Evolutionary conservation across 805 yeast species (phyloP).

Genomic region (Peterozyma xylosa): DNA sequence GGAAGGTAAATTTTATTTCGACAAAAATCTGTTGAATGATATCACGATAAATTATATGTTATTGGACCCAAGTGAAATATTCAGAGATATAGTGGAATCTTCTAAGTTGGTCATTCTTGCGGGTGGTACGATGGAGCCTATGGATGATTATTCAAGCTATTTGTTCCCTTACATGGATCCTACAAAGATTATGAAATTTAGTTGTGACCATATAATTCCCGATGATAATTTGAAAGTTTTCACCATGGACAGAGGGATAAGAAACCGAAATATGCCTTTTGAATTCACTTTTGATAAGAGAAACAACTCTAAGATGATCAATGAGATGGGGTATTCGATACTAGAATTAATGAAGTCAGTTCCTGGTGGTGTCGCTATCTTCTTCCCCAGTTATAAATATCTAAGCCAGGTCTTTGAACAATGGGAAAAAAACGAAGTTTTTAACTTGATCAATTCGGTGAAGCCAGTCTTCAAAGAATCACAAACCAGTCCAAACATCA

Average conservation of each 20-base stretch:
- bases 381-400: slow-evolving; percentile 81
- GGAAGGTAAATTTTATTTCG: slow-evolving; percentile 75
- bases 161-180: slow-evolving; percentile 51
- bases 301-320: slow-evolving; percentile 34
- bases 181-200: slow-evolving; percentile 40
- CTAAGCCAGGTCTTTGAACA: slow-evolving; percentile 36
- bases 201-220: slow-evolving; percentile 85
- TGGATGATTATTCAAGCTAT: slow-evolving; percentile 57
- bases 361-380: slow-evolving; percentile 74
- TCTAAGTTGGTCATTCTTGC: slow-evolving; percentile 71
- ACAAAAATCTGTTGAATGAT: slow-evolving; percentile 23
- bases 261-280: slow-evolving; percentile 22
- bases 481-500: slow-evolving; percentile 30
- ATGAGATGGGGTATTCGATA: slow-evolving; percentile 42
- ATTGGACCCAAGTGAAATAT: slow-evolving; percentile 70
- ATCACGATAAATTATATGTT: slow-evolving; percentile 56
- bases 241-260: slow-evolving; percentile 30
- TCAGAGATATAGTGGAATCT: slow-evolving; percentile 56
- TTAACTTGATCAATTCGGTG: slow-evolving; percentile 23
- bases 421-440: slow-evolving; percentile 42
- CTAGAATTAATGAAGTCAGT: slow-evolving; percentile 31
- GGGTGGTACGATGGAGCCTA: slow-evolving; percentile 96
- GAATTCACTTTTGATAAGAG: slow-evolving; percentile 70
- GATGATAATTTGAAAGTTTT: slow-evolving; percentile 55
- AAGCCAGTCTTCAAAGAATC: slow-evolving; percentile 57